Evolutionary conservation across 192 early-diverging fungal genomes (phyloP), one percentile per base, ranked within the genome.

Genomic region (Lunasporangiospora selenospora): DNA sequence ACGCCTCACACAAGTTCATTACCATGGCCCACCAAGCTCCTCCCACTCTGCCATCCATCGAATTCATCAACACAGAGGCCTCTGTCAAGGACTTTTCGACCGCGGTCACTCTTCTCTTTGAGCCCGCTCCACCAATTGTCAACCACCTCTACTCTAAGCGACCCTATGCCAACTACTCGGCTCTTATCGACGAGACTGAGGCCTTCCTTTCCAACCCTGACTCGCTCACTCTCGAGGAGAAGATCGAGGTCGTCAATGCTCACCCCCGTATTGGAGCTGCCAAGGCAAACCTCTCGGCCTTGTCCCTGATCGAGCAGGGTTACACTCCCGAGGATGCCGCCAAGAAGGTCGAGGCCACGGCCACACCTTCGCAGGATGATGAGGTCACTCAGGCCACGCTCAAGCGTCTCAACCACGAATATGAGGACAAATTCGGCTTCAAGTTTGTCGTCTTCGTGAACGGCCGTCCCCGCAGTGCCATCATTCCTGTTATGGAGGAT

Each of bases 181-280:
- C 77, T 44, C 80, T 96, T 7, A 85, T 96, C 57, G 53, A 67
- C 51, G 85, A 90, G 50, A 63, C 67, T 34, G 61, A 73, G n/a
- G 77, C 84, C 51, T 48, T 62, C 19, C 53, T 83, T 30, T 45
- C 76, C 52, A 80, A 82, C 52, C 78, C 83, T 33, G 58, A 77
- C 37, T 65, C 83, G 26, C 75, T 93, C 39, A 84, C 78, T 33
- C 53, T 81, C 0, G 67, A 81, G 32, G 90, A 93, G 70, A 85
- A 91, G 62, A 70, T 93, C 27, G 85, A 85, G 18, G 84, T 97
- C 11, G 87, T 97, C 62, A 95, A 95, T 70, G 93, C 93, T 3
- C 95, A 97, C 65, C 92, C 95, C 23, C 85, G 92, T 21, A 93
- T 97, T 59, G 95, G 95, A 54, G 90, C 88, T 38, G 83, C 75